phyloP scores from a whole-genome alignment of 768 basidiomycete species.

The Suillus subalutaceus region DNA sequence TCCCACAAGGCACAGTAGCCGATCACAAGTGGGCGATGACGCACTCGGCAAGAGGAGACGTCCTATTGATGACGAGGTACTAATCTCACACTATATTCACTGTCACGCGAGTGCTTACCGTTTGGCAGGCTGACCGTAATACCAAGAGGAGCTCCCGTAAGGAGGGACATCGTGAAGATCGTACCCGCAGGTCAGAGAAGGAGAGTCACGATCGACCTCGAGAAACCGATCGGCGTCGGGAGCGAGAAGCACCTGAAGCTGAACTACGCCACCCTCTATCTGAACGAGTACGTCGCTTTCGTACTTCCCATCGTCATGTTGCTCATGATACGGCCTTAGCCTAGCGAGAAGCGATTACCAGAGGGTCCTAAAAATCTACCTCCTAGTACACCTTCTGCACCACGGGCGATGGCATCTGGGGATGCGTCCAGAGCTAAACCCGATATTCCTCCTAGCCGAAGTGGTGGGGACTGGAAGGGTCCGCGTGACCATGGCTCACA shows the following conservation, averaged over 20 bases:
- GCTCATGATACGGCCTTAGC: conserved; percentile 32
- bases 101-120: conserved; percentile 17
- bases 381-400: conserved; percentile 66
- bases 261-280: conserved; percentile 48
- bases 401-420: conserved; percentile 66
- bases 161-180: conserved; percentile 76
- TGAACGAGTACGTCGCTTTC: conserved; percentile 58
- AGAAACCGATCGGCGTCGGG: conserved; percentile 69
- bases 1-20: conserved; percentile 53
- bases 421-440: conserved; percentile 47
- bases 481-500: conserved; percentile 37
- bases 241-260: conserved; percentile 58
- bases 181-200: conserved; percentile 69
- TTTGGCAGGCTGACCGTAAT: conserved; percentile 63
- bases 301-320: conserved; percentile 5
- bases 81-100: conserved; percentile 25
- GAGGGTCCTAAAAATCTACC: conserved; percentile 60
- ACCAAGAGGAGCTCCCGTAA: conserved; percentile 84
- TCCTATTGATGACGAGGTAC: conserved; percentile 72
- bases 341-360: conserved; percentile 55
- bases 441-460: conserved; percentile 38
- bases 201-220: conserved; percentile 67
- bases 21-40: conserved; percentile 55
- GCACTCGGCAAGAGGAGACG: conserved; percentile 73
- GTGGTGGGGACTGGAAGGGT: conserved; percentile 55